Percentiles rank a stretch among this genome's conserved stretches.
Conservation (phyloP, 768 basidiomycete genomes). For the Hirschioporus abietinus region DNA sequence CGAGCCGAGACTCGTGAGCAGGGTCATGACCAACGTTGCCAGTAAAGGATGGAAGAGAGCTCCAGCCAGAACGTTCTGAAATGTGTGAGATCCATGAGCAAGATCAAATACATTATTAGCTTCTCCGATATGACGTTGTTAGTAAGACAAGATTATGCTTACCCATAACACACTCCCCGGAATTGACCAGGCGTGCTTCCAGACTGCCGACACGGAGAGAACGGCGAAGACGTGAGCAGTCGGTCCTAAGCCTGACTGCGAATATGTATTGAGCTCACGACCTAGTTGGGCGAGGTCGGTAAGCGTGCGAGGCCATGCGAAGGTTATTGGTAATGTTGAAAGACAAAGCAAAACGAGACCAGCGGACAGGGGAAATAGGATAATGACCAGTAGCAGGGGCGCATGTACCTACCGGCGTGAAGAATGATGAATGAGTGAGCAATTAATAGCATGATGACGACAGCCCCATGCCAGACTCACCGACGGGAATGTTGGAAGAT, state of each 20-base stretch:
- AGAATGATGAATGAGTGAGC: conserved; percentile 13
- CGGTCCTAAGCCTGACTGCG: conserved; percentile 59
- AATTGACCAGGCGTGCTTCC: conserved; percentile 98
- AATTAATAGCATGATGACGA: conserved; percentile 12
- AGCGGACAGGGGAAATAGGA: conserved; percentile 68
- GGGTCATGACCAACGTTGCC: conserved; percentile 75
- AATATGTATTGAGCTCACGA: conserved; percentile 70
- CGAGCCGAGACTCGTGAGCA: conserved; percentile 85
- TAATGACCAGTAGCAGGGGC: conserved; percentile 64
- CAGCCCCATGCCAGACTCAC: conserved; percentile 24
- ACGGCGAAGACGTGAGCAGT: conserved; percentile 77
- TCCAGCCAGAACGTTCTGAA: conserved; percentile 84
- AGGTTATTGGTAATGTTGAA: conserved; percentile 60
- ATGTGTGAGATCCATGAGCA: conserved; percentile 10
- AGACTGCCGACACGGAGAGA: conserved; percentile 77
- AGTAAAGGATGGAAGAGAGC: conserved; percentile 79
- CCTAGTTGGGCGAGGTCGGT: conserved; percentile 73
- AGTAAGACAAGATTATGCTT: conserved; percentile 23
- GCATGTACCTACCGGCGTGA: conserved; percentile 39
- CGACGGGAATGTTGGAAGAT: conserved; percentile 26
- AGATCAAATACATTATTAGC: conserved; percentile 13
- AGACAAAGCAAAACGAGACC: conserved; percentile 39
- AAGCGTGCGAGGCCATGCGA: conserved; percentile 71
- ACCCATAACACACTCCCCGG: conserved; percentile 93
- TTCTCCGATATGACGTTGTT: conserved; percentile 6